Evolutionary conservation across 352 stramenopile genomes (phyloP), one percentile per base, ranked within the genome.

Genomic region (Hyaloperonospora brassicae): DNA sequence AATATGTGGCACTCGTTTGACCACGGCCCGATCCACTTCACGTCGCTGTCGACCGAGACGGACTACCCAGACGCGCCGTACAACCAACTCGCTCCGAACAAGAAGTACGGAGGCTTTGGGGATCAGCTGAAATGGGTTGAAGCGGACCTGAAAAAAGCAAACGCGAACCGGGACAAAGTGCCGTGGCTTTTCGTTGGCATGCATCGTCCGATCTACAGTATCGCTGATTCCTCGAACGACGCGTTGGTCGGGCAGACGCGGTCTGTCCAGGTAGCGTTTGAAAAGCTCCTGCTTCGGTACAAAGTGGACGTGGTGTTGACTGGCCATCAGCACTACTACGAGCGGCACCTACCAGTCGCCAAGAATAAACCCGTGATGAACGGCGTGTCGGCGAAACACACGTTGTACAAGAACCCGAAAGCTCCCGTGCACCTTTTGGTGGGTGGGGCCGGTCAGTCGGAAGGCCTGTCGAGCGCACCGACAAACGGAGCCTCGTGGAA

Each of bases 1-100:
- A 91, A 91, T 57, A 96, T 95, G 80, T 95, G 82, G 81, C 84
- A 95, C 57, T 93, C 82, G 25, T 97, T 94, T 51, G 72, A 95
- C 47, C 68, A 95, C 50, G 85, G 84, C 0, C 64, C 71, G 22
- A 63, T 95, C 17, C 86, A 96, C 59, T 87, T 94, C 50, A 87
- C 84, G 2, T 72, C 76, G 10, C 74, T 97, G n/a, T 89, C 80
- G 34, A 75, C 72, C 1, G 86, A 97, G 62, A 92, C 77, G 0
- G 72, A 89, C 52, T 86, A 79, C 53, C 41, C 57, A 1, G 42
- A 38, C 17, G 57, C 61, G 0, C 69, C 72, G 3, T n/a, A 2
- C 14, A 42, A 42, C 14, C 11, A 42, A 42, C 14, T 42, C 14
- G 36, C 36, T 42, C 11, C 2, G 2, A 14, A 14, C 10, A 14